Evolutionary conservation across 306 rosid species (phyloP).

Genomic region (Arachis stenosperma): DNA sequence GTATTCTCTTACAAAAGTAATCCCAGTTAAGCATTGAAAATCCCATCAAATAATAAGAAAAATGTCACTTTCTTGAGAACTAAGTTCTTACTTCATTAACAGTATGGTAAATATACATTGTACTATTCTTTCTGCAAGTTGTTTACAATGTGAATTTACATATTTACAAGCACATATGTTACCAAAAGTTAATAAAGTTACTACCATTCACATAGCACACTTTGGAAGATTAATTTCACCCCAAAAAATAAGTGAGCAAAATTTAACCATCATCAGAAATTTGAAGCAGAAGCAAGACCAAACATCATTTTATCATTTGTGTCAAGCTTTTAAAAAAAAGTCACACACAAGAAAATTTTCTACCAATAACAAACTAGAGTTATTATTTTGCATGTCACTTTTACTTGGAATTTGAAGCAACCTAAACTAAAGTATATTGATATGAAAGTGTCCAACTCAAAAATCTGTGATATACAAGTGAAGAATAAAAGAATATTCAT

Average conservation of each 20-base stretch:
- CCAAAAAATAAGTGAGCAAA: neutral
- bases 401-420: slow-evolving; percentile 17
- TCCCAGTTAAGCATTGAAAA: too few species aligned
- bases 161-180: neutral
- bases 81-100: neutral
- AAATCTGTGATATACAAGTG: slow-evolving; percentile 36
- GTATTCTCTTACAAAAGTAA: too few species aligned
- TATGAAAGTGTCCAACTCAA: slow-evolving; percentile 25
- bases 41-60: too few species aligned
- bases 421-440: neutral
- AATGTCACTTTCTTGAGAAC: too few species aligned
- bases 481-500: slow-evolving; percentile 44
- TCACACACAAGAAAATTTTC: neutral
- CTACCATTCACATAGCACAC: neutral
- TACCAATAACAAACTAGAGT: neutral
- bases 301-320: neutral
- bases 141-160: neutral
- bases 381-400: neutral
- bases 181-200: neutral
- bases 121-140: neutral
- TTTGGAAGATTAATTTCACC: neutral
- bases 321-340: neutral
- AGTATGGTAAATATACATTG: neutral
- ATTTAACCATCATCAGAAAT: neutral
- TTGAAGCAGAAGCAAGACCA: neutral